These are phyloP conservation scores for Fusarium palustre DNA, from an alignment of 2,329 filamentous ascomycete species.

Conservation along the genomic window DNA sequence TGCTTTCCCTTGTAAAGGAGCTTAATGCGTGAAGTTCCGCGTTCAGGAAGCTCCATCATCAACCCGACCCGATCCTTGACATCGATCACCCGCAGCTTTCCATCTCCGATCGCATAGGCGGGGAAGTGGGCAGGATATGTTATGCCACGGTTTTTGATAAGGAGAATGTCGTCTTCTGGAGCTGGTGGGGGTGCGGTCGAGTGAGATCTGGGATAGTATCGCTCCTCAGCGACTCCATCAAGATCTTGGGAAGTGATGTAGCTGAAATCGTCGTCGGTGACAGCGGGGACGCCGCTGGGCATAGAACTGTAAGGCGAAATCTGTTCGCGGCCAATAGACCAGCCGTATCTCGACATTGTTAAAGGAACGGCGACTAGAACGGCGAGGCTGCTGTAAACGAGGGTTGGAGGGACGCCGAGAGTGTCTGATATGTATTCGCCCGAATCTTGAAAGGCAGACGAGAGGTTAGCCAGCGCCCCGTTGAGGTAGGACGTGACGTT, in stretches of 20 bases:
- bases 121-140: constrained; percentile 79
- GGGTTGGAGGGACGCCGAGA: constrained; percentile 61
- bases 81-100: constrained; percentile 74
- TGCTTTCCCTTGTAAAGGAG: constrained; percentile 80
- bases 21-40: constrained; percentile 66
- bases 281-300: constrained; percentile 65
- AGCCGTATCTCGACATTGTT: constrained; percentile 68
- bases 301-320: constrained; percentile 65
- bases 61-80: constrained; percentile 75
- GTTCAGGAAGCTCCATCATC: constrained; percentile 71
- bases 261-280: constrained; percentile 81
- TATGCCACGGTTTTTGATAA: constrained; percentile 75
- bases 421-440: constrained; percentile 65
- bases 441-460: constrained; percentile 60
- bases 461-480: constrained; percentile 62
- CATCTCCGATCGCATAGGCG: constrained; percentile 79
- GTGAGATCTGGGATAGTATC: constrained; percentile 57
- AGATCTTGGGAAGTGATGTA: constrained; percentile 86
- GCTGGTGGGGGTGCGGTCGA: constrained; percentile 51
- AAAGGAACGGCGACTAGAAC: constrained; percentile 62
- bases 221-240: constrained; percentile 56
- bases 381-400: constrained; percentile 64
- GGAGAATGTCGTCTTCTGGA: constrained; percentile 75
- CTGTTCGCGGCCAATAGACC: constrained; percentile 59
- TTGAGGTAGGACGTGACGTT: constrained; percentile 70